Evolutionary conservation across 768 basidiomycete genomes (phyloP).

Genomic region (Pholiota molesta): DNA sequence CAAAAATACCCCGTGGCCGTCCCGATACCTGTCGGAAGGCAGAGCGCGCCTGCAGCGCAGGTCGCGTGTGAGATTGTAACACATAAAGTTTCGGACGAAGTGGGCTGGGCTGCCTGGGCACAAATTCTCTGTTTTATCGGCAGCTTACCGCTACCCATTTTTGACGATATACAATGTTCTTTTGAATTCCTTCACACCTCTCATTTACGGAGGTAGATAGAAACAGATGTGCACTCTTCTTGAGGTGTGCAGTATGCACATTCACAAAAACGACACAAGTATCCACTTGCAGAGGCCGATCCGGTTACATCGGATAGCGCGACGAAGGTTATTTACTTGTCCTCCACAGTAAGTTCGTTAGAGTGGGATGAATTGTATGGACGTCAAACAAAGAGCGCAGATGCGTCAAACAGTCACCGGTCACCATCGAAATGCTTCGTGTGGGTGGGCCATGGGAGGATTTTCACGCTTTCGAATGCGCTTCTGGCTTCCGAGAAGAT

Average conservation of each 20-base stretch:
- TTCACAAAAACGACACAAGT: not conserved
- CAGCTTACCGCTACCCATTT: too few relatives aligned
- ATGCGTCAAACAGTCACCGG: not conserved
- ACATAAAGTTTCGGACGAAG: not conserved
- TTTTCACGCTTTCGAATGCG: not conserved
- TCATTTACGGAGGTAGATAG: not conserved
- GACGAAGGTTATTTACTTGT: not conserved
- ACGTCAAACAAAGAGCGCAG: not conserved
- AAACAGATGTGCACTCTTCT: not conserved
- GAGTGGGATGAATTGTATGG: not conserved
- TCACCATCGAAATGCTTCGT: not conserved
- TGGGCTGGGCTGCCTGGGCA: not conserved
- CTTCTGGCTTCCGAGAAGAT: not conserved
- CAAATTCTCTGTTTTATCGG: too few relatives aligned
- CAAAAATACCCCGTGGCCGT: conserved; percentile 3
- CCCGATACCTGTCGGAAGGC: not conserved
- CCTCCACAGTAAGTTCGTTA: not conserved
- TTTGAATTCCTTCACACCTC: not conserved
- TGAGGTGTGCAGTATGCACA: not conserved
- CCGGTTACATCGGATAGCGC: conserved; percentile 3
- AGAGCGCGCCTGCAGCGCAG: not conserved
- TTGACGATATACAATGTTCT: not conserved
- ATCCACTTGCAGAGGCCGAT: conserved; percentile 6
- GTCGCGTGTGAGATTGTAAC: not conserved
- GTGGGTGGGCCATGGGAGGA: not conserved